A percentile compares a stretch with the other conserved stretches of the same genome.
These are phyloP conservation scores for Sporopachydermia lactativora DNA, from an alignment of 805 yeast species.

Conservation along the genomic window DNA sequence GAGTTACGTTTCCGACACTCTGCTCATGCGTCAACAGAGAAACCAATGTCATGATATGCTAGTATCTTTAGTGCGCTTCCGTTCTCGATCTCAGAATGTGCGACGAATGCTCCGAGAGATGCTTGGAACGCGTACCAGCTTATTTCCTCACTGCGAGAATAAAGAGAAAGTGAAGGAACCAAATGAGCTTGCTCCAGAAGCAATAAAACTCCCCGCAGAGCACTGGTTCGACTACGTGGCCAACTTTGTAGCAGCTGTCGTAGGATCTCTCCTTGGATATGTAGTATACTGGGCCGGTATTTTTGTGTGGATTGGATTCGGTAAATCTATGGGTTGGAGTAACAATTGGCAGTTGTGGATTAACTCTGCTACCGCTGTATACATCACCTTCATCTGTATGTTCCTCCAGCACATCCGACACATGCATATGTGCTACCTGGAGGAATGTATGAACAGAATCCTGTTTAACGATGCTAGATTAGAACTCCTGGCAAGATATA, in stretches of 20 bases:
- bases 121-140: background rate
- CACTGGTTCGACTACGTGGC: constrained; percentile 23
- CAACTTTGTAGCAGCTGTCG: constrained; percentile 12
- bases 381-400: constrained; percentile 21
- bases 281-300: constrained; percentile 25
- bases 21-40: constrained; percentile 26
- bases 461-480: constrained; percentile 18
- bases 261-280: constrained; percentile 22
- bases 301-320: constrained; percentile 25
- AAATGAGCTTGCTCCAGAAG: constrained; percentile 7
- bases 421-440: constrained; percentile 21
- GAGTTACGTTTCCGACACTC: constrained; percentile 25
- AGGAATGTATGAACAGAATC: constrained; percentile 12
- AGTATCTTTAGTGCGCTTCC: constrained; percentile 15
- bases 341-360: constrained; percentile 28
- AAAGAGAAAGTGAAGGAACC: background rate
- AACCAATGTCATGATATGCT: constrained; percentile 18
- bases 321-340: constrained; percentile 18
- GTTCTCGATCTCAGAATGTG: constrained; percentile 18
- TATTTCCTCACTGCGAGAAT: background rate
- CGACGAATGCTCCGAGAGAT: constrained; percentile 8
- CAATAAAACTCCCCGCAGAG: constrained; percentile 12
- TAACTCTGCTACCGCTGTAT: constrained; percentile 28
- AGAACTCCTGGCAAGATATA: constrained; percentile 15
- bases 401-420: constrained; percentile 26